phyloP scores from a whole-genome alignment of 1,284 basidiomycete genomes.

The Mycosarcoma mackinlayi region DNA sequence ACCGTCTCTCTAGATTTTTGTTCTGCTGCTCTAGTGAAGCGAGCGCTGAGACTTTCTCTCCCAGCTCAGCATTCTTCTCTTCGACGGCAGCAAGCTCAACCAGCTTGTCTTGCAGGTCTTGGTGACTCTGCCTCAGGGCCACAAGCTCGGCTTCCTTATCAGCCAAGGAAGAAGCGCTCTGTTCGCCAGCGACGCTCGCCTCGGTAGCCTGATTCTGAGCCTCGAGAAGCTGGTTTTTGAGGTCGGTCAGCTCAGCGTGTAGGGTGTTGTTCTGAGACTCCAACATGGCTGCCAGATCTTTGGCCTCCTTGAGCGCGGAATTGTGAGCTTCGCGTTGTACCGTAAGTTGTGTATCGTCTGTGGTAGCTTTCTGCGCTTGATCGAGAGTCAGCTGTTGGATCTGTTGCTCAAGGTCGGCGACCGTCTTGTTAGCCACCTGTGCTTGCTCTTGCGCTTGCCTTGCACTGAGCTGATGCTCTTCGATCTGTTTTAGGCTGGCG shows the following conservation, averaged over 20 bases:
- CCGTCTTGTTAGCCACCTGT: slow-evolving; percentile 14
- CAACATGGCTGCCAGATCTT: slow-evolving; percentile 14
- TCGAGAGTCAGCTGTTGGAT: slow-evolving; percentile 27
- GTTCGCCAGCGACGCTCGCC: slow-evolving; percentile 22
- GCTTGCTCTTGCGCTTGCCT: slow-evolving; percentile 29
- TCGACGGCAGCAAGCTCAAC: slow-evolving; percentile 9
- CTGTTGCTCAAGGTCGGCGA: slow-evolving; percentile 26
- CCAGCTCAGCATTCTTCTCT: slow-evolving; percentile 19
- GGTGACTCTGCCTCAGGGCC: slow-evolving; percentile 15
- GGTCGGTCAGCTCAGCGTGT: slow-evolving; percentile 22
- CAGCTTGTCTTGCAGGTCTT: slow-evolving; percentile 16
- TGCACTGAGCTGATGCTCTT: slow-evolving; percentile 23
- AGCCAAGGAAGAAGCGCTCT: slow-evolving; percentile 22
- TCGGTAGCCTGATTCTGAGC: slow-evolving; percentile 26
- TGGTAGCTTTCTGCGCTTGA: slow-evolving; percentile 23
- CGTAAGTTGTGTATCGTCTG: slow-evolving; percentile 14
- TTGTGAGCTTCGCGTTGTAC: slow-evolving; percentile 36
- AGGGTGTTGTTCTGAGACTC: slow-evolving; percentile 26
- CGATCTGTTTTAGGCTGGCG: slow-evolving; percentile 24
- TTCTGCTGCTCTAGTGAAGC: slow-evolving; percentile 13
- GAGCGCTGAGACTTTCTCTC: slow-evolving; percentile 8
- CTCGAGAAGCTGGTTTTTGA: slow-evolving; percentile 20
- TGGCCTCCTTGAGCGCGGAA: slow-evolving; percentile 25
- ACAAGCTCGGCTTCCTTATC: slow-evolving; percentile 37
- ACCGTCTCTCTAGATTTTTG: slow-evolving; percentile 14